Evolutionary conservation across 768 basidiomycete genomes (phyloP).

Genomic region (Termitomyces eurrhizus): DNA sequence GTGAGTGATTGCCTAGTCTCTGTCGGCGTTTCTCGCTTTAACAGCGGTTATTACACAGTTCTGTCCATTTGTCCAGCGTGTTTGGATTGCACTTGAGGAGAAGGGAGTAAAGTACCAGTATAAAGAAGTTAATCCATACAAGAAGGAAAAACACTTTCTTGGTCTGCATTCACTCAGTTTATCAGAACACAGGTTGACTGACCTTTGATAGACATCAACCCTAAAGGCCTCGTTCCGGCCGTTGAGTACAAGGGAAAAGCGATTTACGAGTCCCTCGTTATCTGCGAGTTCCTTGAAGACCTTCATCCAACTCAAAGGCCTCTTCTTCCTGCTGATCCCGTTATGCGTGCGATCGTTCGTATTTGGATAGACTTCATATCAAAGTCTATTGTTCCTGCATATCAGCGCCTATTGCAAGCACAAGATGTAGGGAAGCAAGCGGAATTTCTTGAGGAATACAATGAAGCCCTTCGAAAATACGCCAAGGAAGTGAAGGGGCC

Average conservation of each 20-base stretch:
- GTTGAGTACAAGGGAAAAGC: conserved; percentile 49
- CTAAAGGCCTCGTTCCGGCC: conserved; percentile 65
- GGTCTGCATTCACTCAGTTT: conserved; percentile 25
- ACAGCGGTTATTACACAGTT: conserved; percentile 31
- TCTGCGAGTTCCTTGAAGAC: conserved; percentile 68
- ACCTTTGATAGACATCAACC: conserved; percentile 46
- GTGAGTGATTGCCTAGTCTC: conserved; percentile 25
- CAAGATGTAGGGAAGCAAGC: conserved; percentile 29
- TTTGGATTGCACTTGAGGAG: conserved; percentile 68
- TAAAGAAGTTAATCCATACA: conserved; percentile 66
- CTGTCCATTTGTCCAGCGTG: conserved; percentile 57
- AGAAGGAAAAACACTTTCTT: conserved; percentile 56
- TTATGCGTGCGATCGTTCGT: conserved; percentile 45
- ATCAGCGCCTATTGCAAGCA: conserved; percentile 44
- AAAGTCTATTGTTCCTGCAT: conserved; percentile 50
- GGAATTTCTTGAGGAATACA: conserved; percentile 24
- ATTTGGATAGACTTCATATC: conserved; percentile 55
- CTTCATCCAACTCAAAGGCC: conserved; percentile 43
- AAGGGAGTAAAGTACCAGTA: conserved; percentile 65
- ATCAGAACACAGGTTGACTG: neutral
- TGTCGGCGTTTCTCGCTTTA: neutral
- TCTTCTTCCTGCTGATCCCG: conserved; percentile 51
- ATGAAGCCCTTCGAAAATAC: conserved; percentile 25
- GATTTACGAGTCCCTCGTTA: conserved; percentile 60
- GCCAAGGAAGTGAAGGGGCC: conserved; percentile 39